Percentiles rank a stretch among this genome's conserved stretches.
Evolutionary conservation across 176 grass and related monocot species (phyloP).

Genomic region (Saccharum officinarum): DNA sequence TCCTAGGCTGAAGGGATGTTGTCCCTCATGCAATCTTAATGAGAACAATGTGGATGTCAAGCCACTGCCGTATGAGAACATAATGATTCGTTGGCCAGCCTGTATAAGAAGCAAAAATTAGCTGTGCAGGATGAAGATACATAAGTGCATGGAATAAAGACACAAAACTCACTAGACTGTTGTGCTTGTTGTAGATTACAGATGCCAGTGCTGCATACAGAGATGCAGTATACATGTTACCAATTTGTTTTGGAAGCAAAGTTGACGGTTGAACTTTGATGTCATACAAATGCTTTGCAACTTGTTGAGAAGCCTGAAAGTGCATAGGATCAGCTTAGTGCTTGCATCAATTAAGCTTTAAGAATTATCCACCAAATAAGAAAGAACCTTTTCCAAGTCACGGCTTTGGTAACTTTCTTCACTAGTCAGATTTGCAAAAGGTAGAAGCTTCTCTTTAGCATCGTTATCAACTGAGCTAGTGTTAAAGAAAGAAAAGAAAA

Average conservation of each 20-base stretch:
- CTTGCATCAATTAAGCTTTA: constrained; percentile 26
- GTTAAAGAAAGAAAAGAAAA: neutral
- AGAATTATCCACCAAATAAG: constrained; percentile 27
- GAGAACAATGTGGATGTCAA: constrained; percentile 75
- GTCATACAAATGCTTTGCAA: constrained; percentile 67
- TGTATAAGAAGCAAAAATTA: constrained; percentile 35
- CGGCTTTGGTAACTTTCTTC: constrained; percentile 57
- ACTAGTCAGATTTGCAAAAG: constrained; percentile 55
- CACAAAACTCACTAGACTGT: constrained; percentile 42
- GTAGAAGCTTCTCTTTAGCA: constrained; percentile 63
- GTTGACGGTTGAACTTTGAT: constrained; percentile 79
- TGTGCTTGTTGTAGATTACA: constrained; percentile 60
- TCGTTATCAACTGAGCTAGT: constrained; percentile 45
- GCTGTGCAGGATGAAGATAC: neutral
- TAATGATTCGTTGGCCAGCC: constrained; percentile 66
- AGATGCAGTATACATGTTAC: constrained; percentile 80
- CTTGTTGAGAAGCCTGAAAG: constrained; percentile 59
- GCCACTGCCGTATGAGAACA: constrained; percentile 98
- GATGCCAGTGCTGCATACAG: constrained; percentile 72
- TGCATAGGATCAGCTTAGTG: neutral
- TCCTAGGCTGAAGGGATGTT: constrained; percentile 68
- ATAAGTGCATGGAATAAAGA: constrained; percentile 8
- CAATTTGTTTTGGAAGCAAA: constrained; percentile 67
- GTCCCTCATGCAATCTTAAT: constrained; percentile 60
- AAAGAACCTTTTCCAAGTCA: constrained; percentile 62